These are phyloP conservation scores for Moesziomyces parantarcticus DNA, from an alignment of 1,284 basidiomycete genomes.

Conservation along the genomic window DNA sequence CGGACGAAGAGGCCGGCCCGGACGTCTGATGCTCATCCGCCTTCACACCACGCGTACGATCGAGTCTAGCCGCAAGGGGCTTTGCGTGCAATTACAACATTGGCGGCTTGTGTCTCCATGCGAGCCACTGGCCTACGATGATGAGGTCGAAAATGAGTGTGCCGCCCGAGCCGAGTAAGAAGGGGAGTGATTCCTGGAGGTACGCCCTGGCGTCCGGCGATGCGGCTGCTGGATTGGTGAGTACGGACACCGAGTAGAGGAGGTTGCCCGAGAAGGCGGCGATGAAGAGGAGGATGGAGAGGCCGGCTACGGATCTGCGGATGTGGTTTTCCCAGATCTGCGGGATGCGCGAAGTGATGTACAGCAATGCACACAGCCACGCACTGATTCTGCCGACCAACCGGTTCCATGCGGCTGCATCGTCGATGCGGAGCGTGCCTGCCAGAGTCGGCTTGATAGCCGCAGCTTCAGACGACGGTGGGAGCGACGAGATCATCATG, in stretches of 20 bases:
- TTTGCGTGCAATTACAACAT: not conserved
- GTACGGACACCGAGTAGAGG: constrained; percentile 59
- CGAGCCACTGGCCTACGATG: constrained; percentile 59
- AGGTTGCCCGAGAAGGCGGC: constrained; percentile 62
- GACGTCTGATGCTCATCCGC: not conserved
- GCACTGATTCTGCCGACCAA: constrained; percentile 61
- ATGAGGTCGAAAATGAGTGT: constrained; percentile 65
- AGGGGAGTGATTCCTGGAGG: constrained; percentile 62
- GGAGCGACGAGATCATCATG: constrained; percentile 29
- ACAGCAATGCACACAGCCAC: constrained; percentile 65
- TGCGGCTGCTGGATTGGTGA: constrained; percentile 51
- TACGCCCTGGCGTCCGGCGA: constrained; percentile 36
- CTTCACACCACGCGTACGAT: not conserved
- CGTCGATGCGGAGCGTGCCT: constrained; percentile 3
- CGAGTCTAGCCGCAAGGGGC: not conserved
- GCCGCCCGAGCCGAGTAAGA: constrained; percentile 61
- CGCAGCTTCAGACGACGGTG: constrained; percentile 1
- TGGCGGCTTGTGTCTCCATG: constrained; percentile 46
- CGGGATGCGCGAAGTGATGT: constrained; percentile 66
- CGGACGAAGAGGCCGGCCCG: not conserved
- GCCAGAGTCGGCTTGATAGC: not conserved
- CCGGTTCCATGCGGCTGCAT: constrained; percentile 16
- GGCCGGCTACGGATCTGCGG: constrained; percentile 59
- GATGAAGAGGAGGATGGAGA: constrained; percentile 64
- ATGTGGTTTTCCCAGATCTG: constrained; percentile 67